phyloP scores from a whole-genome alignment of 2,329 filamentous ascomycete genomes.

The Xylaria polymorpha region DNA sequence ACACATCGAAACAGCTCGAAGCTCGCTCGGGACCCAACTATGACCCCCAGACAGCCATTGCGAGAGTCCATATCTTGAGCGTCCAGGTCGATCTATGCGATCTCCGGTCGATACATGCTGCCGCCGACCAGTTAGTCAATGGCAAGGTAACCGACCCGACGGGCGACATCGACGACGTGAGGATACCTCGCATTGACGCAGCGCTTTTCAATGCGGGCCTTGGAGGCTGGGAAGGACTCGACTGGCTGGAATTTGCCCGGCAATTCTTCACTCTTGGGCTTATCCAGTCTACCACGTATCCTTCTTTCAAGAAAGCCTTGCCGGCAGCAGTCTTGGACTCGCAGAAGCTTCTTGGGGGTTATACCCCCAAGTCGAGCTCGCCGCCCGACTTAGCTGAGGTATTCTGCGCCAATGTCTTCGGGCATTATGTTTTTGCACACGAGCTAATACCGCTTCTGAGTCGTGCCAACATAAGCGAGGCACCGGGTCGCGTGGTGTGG shows the following conservation, averaged over 20 bases:
- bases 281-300: slow-evolving; percentile 78
- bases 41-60: slow-evolving; percentile 57
- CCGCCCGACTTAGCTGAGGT: slow-evolving; percentile 79
- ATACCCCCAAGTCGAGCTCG: slow-evolving; percentile 38
- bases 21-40: slow-evolving; percentile 55
- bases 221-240: slow-evolving; percentile 84
- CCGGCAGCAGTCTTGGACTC: slow-evolving; percentile 57
- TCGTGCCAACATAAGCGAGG: slow-evolving; percentile 54
- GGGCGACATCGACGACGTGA: slow-evolving; percentile 53
- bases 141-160: slow-evolving; percentile 61
- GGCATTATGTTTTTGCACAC: slow-evolving; percentile 90
- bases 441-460: slow-evolving; percentile 79
- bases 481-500: slow-evolving; percentile 82
- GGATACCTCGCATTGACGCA: slow-evolving; percentile 78
- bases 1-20: slow-evolving; percentile 53
- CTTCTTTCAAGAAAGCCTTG: slow-evolving; percentile 76
- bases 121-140: slow-evolving; percentile 60
- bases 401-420: slow-evolving; percentile 93
- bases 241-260: slow-evolving; percentile 71
- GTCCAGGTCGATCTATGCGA: slow-evolving; percentile 71
- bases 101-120: slow-evolving; percentile 61
- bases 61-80: slow-evolving; percentile 68
- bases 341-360: slow-evolving; percentile 49
- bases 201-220: slow-evolving; percentile 90
- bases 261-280: slow-evolving; percentile 69